A percentile compares a stretch with the other conserved stretches of the same genome.
phyloP scores from a whole-genome alignment of 2,329 filamentous ascomycete species.

The Phialophora verrucosa region DNA sequence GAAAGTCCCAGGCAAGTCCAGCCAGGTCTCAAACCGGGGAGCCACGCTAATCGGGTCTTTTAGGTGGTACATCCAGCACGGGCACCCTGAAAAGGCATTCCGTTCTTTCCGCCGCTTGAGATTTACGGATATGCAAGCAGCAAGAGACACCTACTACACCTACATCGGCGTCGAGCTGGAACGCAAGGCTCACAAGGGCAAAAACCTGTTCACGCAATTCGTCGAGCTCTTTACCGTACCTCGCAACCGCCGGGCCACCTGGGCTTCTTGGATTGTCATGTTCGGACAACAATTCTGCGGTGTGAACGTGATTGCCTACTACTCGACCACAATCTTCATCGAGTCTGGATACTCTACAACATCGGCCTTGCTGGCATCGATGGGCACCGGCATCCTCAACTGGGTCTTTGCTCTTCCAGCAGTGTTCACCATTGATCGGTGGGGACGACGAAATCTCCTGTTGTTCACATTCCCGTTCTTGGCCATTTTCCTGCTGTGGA shows the following conservation, averaged over 20 bases:
- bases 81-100: conserved; percentile 55
- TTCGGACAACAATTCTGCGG: conserved; percentile 60
- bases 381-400: conserved; percentile 70
- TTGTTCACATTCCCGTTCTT: conserved; percentile 69
- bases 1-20: conserved; percentile 55
- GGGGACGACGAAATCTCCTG: conserved; percentile 67
- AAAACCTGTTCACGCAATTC: conserved; percentile 59
- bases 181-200: conserved; percentile 56
- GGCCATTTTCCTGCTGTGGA: conserved; percentile 55
- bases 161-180: conserved; percentile 67
- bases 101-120: conserved; percentile 56
- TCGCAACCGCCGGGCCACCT: conserved; percentile 65
- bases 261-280: conserved; percentile 67
- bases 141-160: conserved; percentile 63
- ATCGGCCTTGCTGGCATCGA: conserved; percentile 63
- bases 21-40: neutral
- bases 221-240: conserved; percentile 66
- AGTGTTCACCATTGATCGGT: conserved; percentile 70
- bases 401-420: conserved; percentile 69
- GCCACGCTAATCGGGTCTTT: neutral
- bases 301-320: conserved; percentile 66
- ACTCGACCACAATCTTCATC: conserved; percentile 68
- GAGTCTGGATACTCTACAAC: conserved; percentile 59
- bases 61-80: conserved; percentile 53
- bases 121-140: conserved; percentile 59